Base-by-base conservation (phyloP, 331 rosid species). In the Malus hybrid region DNA sequence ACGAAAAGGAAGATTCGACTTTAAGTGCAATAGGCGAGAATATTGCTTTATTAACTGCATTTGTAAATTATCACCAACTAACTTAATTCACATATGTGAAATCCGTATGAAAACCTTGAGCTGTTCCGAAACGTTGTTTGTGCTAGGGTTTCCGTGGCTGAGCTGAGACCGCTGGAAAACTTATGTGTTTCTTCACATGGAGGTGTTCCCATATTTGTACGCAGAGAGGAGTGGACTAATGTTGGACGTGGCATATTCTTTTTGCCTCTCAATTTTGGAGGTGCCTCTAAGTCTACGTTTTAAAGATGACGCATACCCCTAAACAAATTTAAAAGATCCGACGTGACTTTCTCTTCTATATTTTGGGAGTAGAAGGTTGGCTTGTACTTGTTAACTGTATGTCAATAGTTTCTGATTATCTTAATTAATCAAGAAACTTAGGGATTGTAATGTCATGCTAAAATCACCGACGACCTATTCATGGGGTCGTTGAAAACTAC, bases 251-350 rank as follows among this genome's bases (percentile, higher is more conserved):
- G 33, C 69, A 52, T 44, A 31, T 31, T 46, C 6, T 44, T 44
- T 48, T 29, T 42, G 77, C 74, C 55, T 10, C 50, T 50, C 76
- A 71, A 59, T 73, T 67, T 55, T 52, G 50, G 50, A 67, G 65
- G n/a, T 69, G 48, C 69, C 69, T 22, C 55, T 44, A 31, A 77
- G 54, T 64, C 70, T 78, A 80, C 70, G 70, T 72, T 62, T 76
- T 65, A 1, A 48, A 27, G 68, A 46, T 46, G 64, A 73, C 31
- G 61, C 61, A 42, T 11, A 73, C 62, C 20, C 14, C 78, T 28
- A 24, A 60, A 14, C 11, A 5, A 73, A 63, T 59, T 15, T 15
- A 28, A 59, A 61, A 42, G 77, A 42, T 18, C 60, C 5, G 31
- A 61, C 60, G 11, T 22, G 46, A 15, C 60, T 62, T 27, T 62